Evolutionary conservation across 2,329 filamentous ascomycete species (phyloP).

Genomic region (Aspergillus piperis): DNA sequence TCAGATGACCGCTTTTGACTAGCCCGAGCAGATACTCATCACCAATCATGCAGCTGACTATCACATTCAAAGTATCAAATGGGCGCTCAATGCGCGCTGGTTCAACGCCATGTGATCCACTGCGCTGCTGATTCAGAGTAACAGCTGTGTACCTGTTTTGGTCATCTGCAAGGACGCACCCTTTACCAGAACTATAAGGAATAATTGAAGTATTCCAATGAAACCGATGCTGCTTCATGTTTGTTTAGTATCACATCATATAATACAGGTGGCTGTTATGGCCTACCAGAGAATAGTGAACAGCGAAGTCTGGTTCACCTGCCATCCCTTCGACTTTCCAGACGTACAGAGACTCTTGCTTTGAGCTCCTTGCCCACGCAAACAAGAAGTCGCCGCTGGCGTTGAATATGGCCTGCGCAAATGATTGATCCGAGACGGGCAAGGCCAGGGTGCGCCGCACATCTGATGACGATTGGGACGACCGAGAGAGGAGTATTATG

Average conservation of each 20-base stretch:
- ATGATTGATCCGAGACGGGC: background rate
- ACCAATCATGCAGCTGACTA: background rate
- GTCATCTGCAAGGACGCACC: background rate
- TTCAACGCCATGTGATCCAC: background rate
- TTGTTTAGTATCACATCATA: background rate
- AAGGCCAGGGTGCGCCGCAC: background rate
- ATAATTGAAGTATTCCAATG: background rate
- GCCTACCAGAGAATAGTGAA: background rate
- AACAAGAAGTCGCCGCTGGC: background rate
- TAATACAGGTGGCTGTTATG: background rate
- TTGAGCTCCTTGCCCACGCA: background rate
- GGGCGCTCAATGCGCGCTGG: background rate
- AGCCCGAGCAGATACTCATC: background rate
- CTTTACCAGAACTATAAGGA: background rate
- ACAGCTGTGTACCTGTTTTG: background rate
- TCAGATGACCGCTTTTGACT: background rate
- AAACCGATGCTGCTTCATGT: background rate
- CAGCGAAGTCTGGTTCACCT: background rate
- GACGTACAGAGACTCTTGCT: background rate
- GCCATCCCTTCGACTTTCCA: background rate
- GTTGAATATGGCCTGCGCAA: background rate
- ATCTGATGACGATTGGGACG: background rate
- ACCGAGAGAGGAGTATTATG: background rate
- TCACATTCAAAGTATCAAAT: background rate
- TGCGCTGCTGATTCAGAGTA: background rate